Conservation (phyloP, 805 yeast species). For the Wickerhamiella domercqiae region DNA sequence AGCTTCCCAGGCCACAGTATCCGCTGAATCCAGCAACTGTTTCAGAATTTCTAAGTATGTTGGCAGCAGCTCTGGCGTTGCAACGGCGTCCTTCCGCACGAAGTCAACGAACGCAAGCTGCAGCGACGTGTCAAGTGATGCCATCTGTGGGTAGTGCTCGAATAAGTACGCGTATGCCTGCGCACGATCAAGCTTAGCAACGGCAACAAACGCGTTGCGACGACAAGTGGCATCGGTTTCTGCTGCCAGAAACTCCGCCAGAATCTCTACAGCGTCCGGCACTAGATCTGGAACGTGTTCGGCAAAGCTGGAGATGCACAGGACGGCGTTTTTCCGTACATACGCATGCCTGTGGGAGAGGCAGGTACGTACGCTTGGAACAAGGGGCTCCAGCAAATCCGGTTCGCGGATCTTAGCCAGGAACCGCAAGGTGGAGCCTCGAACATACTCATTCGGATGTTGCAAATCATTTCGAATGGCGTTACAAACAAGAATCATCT, state of each 20-base stretch:
- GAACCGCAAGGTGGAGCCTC: constrained; percentile 90
- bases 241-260: constrained; percentile 52
- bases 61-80: constrained; percentile 46
- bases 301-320: constrained; percentile 73
- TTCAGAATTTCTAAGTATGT: constrained; percentile 59
- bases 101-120: constrained; percentile 87
- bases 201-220: constrained; percentile 84
- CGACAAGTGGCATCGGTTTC: constrained; percentile 91
- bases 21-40: constrained; percentile 46
- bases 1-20: constrained; percentile 77
- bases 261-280: constrained; percentile 89
- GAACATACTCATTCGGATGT: constrained; percentile 92
- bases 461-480: constrained; percentile 95
- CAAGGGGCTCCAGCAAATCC: constrained; percentile 86
- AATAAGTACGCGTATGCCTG: constrained; percentile 73
- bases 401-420: constrained; percentile 82
- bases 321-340: constrained; percentile 91
- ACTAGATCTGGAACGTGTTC: constrained; percentile 51
- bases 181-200: constrained; percentile 69
- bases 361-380: constrained; percentile 81
- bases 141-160: constrained; percentile 44
- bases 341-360: constrained; percentile 94
- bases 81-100: constrained; percentile 63
- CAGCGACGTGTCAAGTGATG: constrained; percentile 60
- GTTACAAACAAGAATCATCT: constrained; percentile 96